These are phyloP conservation scores for Auricularia sp. DNA, from an alignment of 768 basidiomycete species.

Conservation along the genomic window DNA sequence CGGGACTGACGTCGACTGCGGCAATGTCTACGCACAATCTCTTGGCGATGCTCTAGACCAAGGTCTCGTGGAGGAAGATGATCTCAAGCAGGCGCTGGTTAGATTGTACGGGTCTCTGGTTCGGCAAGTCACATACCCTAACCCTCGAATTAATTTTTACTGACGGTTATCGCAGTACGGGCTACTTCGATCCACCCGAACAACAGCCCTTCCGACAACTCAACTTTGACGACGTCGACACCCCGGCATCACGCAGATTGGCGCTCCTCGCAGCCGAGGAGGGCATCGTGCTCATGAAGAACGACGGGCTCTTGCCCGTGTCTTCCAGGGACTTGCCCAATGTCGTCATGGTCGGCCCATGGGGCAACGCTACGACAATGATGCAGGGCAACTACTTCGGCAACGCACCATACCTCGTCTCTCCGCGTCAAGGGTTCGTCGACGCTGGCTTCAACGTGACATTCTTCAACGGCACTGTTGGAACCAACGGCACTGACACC, in stretches of 20 bases:
- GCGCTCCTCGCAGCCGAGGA: slow-evolving; percentile 42
- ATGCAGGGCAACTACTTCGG: slow-evolving; percentile 51
- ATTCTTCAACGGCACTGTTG: slow-evolving; percentile 33
- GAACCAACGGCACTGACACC: slow-evolving; percentile 25
- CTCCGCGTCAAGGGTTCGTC: slow-evolving; percentile 38
- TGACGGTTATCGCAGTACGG: slow-evolving; percentile 27
- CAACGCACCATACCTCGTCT: slow-evolving; percentile 43
- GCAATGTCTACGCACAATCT: slow-evolving; percentile 33
- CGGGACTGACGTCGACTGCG: slow-evolving; percentile 48
- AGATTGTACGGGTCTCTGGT: slow-evolving; percentile 45
- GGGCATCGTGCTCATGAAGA: slow-evolving; percentile 53
- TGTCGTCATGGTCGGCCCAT: slow-evolving; percentile 44
- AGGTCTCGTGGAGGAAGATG: slow-evolving; percentile 33
- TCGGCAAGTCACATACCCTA: slow-evolving; percentile 24
- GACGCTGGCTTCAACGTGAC: slow-evolving; percentile 37
- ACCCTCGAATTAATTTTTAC: not conserved
- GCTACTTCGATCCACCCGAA: slow-evolving; percentile 44
- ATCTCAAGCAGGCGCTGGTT: slow-evolving; percentile 33
- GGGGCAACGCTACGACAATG: slow-evolving; percentile 42
- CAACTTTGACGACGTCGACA: slow-evolving; percentile 38
- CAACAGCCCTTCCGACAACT: slow-evolving; percentile 43
- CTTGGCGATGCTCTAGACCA: slow-evolving; percentile 40
- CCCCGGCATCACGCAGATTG: slow-evolving; percentile 34
- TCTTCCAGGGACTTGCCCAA: slow-evolving; percentile 20
- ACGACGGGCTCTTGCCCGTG: slow-evolving; percentile 44